Conservation (phyloP, 768 basidiomycete genomes). For the Lactarius tabidus region DNA sequence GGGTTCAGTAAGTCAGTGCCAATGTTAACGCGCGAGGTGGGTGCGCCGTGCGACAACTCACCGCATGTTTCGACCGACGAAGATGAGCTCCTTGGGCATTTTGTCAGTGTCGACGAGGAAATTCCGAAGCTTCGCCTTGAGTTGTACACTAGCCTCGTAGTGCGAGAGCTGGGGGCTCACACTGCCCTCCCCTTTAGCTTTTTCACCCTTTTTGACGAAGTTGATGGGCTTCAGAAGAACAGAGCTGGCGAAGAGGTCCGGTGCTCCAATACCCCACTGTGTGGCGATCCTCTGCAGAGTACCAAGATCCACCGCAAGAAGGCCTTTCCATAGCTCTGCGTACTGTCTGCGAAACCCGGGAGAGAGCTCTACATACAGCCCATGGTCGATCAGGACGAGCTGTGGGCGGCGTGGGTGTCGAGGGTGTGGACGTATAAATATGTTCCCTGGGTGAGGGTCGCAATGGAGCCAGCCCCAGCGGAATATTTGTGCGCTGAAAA, state of each 20-base stretch:
- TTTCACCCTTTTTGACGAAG: constrained; percentile 33
- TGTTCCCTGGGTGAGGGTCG: constrained; percentile 71
- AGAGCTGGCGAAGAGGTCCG: constrained; percentile 71
- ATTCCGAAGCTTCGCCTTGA: constrained; percentile 62
- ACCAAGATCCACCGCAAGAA: constrained; percentile 53
- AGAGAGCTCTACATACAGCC: constrained; percentile 74
- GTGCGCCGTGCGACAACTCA: constrained; percentile 24
- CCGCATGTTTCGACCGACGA: constrained; percentile 76
- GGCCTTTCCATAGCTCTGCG: constrained; percentile 68
- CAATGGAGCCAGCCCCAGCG: constrained; percentile 90
- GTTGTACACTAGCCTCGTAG: constrained; percentile 63
- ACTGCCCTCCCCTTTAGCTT: constrained; percentile 28
- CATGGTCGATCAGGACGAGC: constrained; percentile 88
- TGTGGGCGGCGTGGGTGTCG: constrained; percentile 44
- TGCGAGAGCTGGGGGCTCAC: constrained; percentile 43
- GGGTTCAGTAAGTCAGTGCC: background rate
- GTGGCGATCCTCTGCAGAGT: constrained; percentile 48
- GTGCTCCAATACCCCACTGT: constrained; percentile 66
- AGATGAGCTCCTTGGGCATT: constrained; percentile 74
- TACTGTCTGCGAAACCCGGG: constrained; percentile 71
- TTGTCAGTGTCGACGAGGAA: constrained; percentile 72
- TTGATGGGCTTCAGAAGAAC: constrained; percentile 62
- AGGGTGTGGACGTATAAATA: constrained; percentile 64
- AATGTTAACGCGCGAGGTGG: background rate
- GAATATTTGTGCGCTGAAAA: constrained; percentile 89